phyloP scores from a whole-genome alignment of 805 yeast species.

The Zygosaccharomyces rouxii region DNA sequence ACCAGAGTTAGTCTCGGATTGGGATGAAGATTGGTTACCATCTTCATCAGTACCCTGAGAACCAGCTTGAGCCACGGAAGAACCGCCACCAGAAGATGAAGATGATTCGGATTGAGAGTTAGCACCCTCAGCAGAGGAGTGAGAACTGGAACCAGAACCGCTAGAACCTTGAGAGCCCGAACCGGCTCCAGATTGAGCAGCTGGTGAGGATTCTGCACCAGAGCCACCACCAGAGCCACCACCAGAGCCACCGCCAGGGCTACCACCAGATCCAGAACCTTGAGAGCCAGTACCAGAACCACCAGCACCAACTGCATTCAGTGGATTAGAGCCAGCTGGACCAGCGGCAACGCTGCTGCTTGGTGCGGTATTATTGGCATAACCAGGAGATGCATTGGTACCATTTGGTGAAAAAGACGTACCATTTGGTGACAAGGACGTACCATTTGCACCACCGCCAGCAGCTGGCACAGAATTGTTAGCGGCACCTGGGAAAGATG shows the following conservation, averaged over 20 bases:
- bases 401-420: background rate
- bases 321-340: background rate
- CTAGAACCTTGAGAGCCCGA: background rate
- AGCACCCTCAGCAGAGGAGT: background rate
- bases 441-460: background rate
- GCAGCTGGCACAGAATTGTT: background rate
- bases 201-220: background rate
- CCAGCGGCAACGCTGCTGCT: background rate
- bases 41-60: slow-evolving; percentile 5
- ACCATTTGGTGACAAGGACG: background rate
- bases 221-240: background rate
- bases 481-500: background rate
- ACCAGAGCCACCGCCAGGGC: background rate
- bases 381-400: background rate
- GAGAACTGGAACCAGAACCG: background rate
- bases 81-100: background rate
- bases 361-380: background rate
- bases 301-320: background rate
- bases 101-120: background rate
- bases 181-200: slow-evolving; percentile 1
- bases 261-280: background rate
- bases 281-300: background rate
- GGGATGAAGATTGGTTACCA: background rate
- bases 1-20: slow-evolving; percentile 1
- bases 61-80: slow-evolving; percentile 1